These are phyloP conservation scores for Podila minutissima DNA, from an alignment of 192 early-diverging fungal genomes.

Conservation along the genomic window DNA sequence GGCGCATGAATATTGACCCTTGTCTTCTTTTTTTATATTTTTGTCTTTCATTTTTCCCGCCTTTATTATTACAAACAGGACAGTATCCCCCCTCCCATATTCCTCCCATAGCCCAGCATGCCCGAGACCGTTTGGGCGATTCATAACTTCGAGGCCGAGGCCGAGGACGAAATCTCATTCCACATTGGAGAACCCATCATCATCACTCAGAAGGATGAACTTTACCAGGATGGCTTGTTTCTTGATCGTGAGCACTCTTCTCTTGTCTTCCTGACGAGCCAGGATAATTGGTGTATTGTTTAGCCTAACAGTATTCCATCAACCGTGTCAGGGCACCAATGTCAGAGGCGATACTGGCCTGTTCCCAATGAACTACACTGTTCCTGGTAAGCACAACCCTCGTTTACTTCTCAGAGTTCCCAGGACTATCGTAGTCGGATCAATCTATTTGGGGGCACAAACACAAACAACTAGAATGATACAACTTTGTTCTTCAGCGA, in stretches of 20 bases:
- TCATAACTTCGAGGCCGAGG: conserved; percentile 64
- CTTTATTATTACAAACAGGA: background rate
- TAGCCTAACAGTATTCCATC: too few relatives aligned
- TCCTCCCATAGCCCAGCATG: conserved; percentile 3
- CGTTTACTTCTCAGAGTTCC: too few relatives aligned
- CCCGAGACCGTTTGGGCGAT: conserved; percentile 58
- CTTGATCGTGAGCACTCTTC: background rate
- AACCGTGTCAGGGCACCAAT: conserved; percentile 66
- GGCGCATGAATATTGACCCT: background rate
- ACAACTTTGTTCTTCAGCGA: too few relatives aligned
- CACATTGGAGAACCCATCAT: conserved; percentile 67
- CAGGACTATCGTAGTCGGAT: too few relatives aligned
- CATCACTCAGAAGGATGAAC: conserved; percentile 73
- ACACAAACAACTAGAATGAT: too few relatives aligned
- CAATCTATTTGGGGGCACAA: too few relatives aligned
- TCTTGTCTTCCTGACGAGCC: background rate
- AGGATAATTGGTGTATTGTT: too few relatives aligned
- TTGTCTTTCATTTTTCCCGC: background rate
- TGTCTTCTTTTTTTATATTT: background rate
- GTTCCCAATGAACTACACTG: conserved; percentile 76
- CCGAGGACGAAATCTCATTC: conserved; percentile 74
- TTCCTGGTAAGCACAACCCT: conserved; percentile 27
- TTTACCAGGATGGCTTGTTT: conserved; percentile 73
- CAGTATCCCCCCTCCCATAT: background rate
- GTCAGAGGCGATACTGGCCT: conserved; percentile 67